A percentile compares a stretch with the other conserved stretches of the same genome.
Conservation (phyloP, 306 rosid species). For the Hippophae rhamnoides region DNA sequence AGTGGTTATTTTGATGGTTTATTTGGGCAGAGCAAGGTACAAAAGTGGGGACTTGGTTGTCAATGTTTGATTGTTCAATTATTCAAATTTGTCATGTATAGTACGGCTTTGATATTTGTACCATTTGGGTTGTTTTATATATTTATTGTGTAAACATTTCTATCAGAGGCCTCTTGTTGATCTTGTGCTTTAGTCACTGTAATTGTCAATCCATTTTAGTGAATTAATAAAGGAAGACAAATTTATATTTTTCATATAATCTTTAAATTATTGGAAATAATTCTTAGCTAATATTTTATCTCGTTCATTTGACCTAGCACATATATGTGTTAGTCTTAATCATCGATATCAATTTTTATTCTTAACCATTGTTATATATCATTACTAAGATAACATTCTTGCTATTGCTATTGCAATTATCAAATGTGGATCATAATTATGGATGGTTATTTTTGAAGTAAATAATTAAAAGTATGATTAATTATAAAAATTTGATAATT, state of each 20-base stretch:
- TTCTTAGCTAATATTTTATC: too few relatives aligned
- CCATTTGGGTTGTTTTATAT: conserved; percentile 2
- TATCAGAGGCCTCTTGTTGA: background rate
- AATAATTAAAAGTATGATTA: too few relatives aligned
- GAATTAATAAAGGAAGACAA: background rate
- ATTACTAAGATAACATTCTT: too few relatives aligned
- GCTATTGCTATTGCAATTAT: too few relatives aligned
- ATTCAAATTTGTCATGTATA: conserved; percentile 3
- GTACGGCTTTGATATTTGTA: conserved; percentile 7
- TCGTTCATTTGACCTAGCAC: too few relatives aligned
- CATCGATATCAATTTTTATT: too few relatives aligned
- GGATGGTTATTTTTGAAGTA: too few relatives aligned
- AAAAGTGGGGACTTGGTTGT: conserved; percentile 5
- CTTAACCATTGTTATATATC: too few relatives aligned
- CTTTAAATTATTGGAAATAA: background rate
- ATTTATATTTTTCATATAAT: background rate
- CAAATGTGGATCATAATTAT: too few relatives aligned
- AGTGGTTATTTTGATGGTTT: conserved; percentile 2
- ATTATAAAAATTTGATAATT: too few relatives aligned
- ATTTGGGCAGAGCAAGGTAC: background rate
- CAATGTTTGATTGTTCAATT: background rate
- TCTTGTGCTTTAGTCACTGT: background rate
- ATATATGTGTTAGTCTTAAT: too few relatives aligned
- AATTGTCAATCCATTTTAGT: background rate
- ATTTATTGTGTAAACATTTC: conserved; percentile 8